Conservation (phyloP, 2,329 filamentous ascomycete genomes). For the Elsinoe necatrix region DNA sequence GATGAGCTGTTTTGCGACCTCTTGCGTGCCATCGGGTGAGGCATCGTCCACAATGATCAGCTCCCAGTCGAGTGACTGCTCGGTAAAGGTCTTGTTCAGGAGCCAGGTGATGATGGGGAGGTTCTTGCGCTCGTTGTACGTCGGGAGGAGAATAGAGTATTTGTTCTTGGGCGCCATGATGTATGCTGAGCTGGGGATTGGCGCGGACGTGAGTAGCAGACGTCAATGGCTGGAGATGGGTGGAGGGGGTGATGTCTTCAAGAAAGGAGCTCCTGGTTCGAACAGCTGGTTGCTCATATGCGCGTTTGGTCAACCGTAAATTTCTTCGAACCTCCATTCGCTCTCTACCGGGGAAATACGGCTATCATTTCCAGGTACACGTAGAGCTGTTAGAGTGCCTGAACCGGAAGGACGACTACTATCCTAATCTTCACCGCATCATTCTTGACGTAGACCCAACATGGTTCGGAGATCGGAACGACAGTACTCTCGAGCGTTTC, state of each 20-base stretch:
- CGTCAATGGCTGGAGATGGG: neutral
- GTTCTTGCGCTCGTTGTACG: constrained; percentile 97
- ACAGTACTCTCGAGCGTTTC: too few species aligned
- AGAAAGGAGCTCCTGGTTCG: neutral
- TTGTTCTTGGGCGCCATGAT: constrained; percentile 53
- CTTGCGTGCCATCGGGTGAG: constrained; percentile 90
- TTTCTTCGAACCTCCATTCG: neutral
- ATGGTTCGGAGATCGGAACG: too few species aligned
- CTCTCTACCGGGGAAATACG: too few species aligned
- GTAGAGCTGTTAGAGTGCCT: too few species aligned
- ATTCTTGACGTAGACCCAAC: too few species aligned
- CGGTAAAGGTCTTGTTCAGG: constrained; percentile 81
- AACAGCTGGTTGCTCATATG: constrained; percentile 12
- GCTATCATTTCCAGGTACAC: too few species aligned
- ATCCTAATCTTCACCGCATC: too few species aligned
- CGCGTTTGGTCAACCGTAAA: constrained; percentile 7
- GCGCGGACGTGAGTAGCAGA: neutral
- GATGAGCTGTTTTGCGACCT: constrained; percentile 82
- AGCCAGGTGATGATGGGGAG: constrained; percentile 93
- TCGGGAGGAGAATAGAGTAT: constrained; percentile 95
- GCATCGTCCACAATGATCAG: constrained; percentile 97
- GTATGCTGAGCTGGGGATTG: neutral
- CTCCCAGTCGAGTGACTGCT: constrained; percentile 92
- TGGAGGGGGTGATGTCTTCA: constrained; percentile 24
- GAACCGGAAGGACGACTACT: too few species aligned